Evolutionary conservation across 352 stramenopile species (phyloP), one percentile per base, ranked within the genome.

Genomic region (Aphanomyces stellatus): DNA sequence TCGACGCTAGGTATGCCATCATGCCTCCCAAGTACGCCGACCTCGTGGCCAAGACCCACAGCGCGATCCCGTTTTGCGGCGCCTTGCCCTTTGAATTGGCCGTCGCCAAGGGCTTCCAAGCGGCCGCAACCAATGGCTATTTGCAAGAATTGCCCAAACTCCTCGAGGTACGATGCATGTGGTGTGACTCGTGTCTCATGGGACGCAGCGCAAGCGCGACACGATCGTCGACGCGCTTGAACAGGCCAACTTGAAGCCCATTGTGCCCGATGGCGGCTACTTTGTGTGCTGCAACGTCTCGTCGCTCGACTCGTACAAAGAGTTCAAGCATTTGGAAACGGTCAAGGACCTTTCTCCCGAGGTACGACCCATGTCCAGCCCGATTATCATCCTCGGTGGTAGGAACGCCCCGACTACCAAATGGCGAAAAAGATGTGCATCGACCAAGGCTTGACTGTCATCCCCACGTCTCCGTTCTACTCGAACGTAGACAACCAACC

Each of bases 391-490:
- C 2, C 48, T 37, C 24, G 19, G 28, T 51, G 66, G 13, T 70
- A 95, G 83, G 74, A 85, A 63, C 92, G 85, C 53, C 81, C 87
- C 25, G 87, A 95, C 72, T 95, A 93, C 71, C 87, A 93, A 72
- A 88, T 93, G 43, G 84, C 85, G 49, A 88, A 91, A 75, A 92
- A 93, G 77, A 76, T 98, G 73, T 97, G 91, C 59, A 81, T 90
- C 65, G 82, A 92, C 62, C 79, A 84, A 19, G 93, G 96, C 60
- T 82, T 98, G 25, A 96, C 92, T 0, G 85, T 95, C 31, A 99
- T 98, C 73, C 95, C 93, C 43, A 95, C 93, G 51, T 96, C 84
- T 15, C 87, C 90, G 19, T 99, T 98, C 79, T 98, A 97, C 75
- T 87, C 81, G 43, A 71, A 74, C 22, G 76, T 78, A 1, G 93